phyloP scores from a whole-genome alignment of 164 flowering plant species.

The Akebia trifoliata region DNA sequence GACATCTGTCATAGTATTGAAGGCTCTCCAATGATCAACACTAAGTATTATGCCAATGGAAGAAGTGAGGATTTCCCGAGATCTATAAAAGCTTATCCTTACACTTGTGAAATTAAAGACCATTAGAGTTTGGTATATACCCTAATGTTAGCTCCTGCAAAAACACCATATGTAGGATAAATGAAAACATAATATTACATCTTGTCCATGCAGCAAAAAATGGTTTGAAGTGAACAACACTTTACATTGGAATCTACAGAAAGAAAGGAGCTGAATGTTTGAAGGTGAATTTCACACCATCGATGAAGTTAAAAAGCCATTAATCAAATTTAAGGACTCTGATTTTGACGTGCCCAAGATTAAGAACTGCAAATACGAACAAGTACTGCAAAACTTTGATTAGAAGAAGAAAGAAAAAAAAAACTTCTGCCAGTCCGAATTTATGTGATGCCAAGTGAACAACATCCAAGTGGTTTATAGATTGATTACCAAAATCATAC shows the following conservation, averaged over 20 bases:
- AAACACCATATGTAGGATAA: not conserved
- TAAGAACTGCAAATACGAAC: no score
- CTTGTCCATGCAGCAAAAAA: not conserved
- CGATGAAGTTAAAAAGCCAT: no score
- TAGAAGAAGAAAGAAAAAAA: no score
- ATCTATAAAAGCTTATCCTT: constrained; percentile 8
- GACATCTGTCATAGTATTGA: constrained; percentile 32
- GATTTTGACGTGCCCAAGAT: no score
- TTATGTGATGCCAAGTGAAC: no score
- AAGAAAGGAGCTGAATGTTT: not conserved
- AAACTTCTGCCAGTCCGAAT: no score
- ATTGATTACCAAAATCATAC: no score
- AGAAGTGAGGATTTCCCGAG: not conserved
- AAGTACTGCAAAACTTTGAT: no score
- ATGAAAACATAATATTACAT: not conserved
- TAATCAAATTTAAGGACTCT: no score
- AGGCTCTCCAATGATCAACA: constrained; percentile 12
- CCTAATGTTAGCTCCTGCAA: not conserved
- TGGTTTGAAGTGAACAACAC: not conserved
- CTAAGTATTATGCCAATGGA: not conserved
- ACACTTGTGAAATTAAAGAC: constrained; percentile 15
- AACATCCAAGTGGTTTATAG: no score
- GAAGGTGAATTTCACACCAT: not conserved
- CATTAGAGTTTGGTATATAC: constrained; percentile 18
- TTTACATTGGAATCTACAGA: not conserved